Conservation (phyloP, 1,139 yeast genomes). For the Geotrichum bryndzae region DNA sequence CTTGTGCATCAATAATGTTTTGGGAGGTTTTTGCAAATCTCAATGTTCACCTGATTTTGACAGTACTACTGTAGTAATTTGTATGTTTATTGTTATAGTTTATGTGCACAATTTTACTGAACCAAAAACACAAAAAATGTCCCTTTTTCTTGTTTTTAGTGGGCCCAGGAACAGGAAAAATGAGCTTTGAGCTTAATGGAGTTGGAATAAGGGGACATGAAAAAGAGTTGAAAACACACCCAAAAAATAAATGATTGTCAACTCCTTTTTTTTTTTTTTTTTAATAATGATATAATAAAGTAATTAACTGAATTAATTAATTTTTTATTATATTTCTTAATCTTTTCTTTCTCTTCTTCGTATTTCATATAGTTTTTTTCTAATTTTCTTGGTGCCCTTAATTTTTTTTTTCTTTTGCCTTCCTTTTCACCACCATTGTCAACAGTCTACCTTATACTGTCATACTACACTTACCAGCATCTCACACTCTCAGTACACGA, state of each 20-base stretch:
- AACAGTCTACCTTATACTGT: background rate
- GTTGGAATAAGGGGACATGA: background rate
- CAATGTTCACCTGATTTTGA: background rate
- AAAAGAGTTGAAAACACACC: background rate
- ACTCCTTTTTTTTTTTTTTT: background rate
- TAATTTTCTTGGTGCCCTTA: background rate
- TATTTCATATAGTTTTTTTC: background rate
- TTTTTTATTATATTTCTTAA: background rate
- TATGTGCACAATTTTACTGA: background rate
- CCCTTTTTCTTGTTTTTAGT: background rate
- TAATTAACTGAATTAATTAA: background rate
- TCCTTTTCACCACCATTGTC: background rate
- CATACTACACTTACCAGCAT: background rate
- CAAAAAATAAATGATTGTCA: background rate
- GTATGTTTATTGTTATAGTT: background rate
- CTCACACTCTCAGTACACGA: background rate
- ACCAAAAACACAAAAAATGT: background rate
- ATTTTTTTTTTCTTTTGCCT: background rate
- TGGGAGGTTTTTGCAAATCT: background rate
- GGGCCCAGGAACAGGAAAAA: background rate
- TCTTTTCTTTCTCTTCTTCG: slow-evolving; percentile 13
- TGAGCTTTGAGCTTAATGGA: background rate
- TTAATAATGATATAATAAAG: background rate
- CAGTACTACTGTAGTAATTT: background rate
- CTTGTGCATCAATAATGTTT: background rate